Base-by-base conservation (phyloP, 2,329 filamentous ascomycete species). In the Diplocarpon mali region DNA sequence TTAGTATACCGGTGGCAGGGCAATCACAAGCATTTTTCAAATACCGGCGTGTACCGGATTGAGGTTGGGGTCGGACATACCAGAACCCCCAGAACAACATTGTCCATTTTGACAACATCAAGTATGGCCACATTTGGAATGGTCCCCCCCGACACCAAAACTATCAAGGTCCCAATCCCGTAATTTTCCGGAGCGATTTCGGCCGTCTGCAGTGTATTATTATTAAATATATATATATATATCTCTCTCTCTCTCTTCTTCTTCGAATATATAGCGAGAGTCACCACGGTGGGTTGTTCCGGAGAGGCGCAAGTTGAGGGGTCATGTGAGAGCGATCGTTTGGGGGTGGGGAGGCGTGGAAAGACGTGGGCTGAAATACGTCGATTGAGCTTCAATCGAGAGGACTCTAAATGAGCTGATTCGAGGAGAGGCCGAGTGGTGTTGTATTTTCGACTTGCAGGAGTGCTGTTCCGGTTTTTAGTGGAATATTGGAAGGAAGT, bases 21-120 rank as follows among this genome's bases (percentile, higher is more conserved):
- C 7, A 24, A 24, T 24, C 20, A 3, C 3, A 24, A 24, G 20
- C 7, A 24, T 24, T 24, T 24, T 3, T 24, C 4, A 4, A 3
- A 24, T 24, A 7, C 20, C 20, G 20, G 20, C 20, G 20, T 24
- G 20, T 24, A 24, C 3, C 7, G 20, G 7, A 24, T 24, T 24
- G 20, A 7, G 20, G 3, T 24, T 24, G 20, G 7, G 7, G 7
- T 24, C 3, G 7, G 20, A 24, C 20, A 7, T 24, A 57, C 55
- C 54, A 57, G n/a, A 57, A 44, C 15, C 50, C 38, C 45, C 54
- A 45, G 34, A 55, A 57, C 13, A 20, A 10, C 3, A 44, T 34
- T 20, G 20, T 24, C 20, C 20, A 24, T 24, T 24, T 24, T 24
- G 20, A 24, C 7, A 24, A 7, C 20, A 24, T 24, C 20, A 24